A percentile compares a stretch with the other conserved stretches of the same genome.
These are phyloP conservation scores for Paramecium sexaurelia DNA, from an alignment of 73 alveolate species.

Conservation along the genomic window DNA sequence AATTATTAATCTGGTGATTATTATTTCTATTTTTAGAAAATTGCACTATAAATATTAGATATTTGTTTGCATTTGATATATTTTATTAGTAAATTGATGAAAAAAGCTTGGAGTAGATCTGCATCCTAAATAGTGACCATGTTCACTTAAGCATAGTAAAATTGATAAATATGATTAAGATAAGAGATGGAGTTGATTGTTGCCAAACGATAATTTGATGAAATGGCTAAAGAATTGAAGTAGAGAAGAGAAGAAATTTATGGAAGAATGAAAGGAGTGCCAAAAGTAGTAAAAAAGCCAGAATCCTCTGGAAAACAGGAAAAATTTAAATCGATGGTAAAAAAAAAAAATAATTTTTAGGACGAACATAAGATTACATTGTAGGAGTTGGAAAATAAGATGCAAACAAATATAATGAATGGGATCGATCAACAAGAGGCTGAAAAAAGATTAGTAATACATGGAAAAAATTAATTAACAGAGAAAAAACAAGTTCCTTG, in stretches of 20 bases:
- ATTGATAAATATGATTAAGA: not conserved
- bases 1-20: too few species aligned
- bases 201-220: slow-evolving; percentile 33
- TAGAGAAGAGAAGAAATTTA: slow-evolving; percentile 5
- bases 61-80: not conserved
- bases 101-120: slow-evolving; percentile 36
- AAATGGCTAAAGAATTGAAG: not conserved
- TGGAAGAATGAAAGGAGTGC: not conserved
- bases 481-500: slow-evolving; percentile 86
- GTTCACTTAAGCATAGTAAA: slow-evolving; percentile 11
- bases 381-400: slow-evolving; percentile 72
- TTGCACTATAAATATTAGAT: not conserved
- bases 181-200: slow-evolving; percentile 36
- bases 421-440: slow-evolving; percentile 84
- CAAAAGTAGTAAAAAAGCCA: not conserved
- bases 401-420: slow-evolving; percentile 72
- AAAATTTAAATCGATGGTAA: slow-evolving; percentile 72
- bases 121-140: slow-evolving; percentile 11
- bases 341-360: not conserved
- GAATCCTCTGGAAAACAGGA: slow-evolving; percentile 37
- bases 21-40: too few species aligned
- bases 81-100: not conserved
- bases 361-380: slow-evolving; percentile 75
- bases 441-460: slow-evolving; percentile 33
- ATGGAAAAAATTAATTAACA: slow-evolving; percentile 80